Evolutionary conservation across 176 grass and related monocot species (phyloP), one percentile per base, ranked within the genome.

Genomic region (Tillandsia fasciculata): DNA sequence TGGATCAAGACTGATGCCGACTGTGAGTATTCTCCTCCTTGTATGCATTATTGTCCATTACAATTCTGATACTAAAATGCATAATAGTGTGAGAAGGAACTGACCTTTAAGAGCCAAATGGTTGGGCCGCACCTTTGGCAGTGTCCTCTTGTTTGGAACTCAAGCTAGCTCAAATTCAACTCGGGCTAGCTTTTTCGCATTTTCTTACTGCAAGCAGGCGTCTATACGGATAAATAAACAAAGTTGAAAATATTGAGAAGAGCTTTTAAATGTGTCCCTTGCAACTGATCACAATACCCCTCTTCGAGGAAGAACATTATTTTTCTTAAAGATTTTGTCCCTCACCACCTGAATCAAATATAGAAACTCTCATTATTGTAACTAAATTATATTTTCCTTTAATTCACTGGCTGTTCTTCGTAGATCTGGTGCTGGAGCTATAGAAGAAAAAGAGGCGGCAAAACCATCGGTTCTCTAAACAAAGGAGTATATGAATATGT

Each of bases 1-100:
- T 99, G 95, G 95, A 91, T 99, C 82, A 99, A 84, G 77, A 94
- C 90, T 47, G 95, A 99, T 70, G 87, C 90, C 53, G 95, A 99
- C 59, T 99, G 95, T 99, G 82, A 92, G 89, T 87, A 63, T 10
- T 33, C 23, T 42, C 52, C 59, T 11, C 23, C 17, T 29, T 26
- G 17, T 6, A 66, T 67, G 1, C 56, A 74, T 59, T 48, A 49
- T 11, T 22, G 1, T 23, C 23, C 47, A 53, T 17, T 26, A 66
- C 57, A 15, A 54, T 69, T 12, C 50, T 50, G 26, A 49, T 58
- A 15, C 14, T 54, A 66, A 24, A 18, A 42, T 42, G 7, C 33
- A 42, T 61, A 61, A 22, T 18, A 18, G 2, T 23, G 10, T 61
- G 17, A 20, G 22, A 61, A 2, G 13, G n/a, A 23, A 69, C 51